Conservation (phyloP, 2,329 filamentous ascomycete genomes). For the Fusarium sp. region DNA sequence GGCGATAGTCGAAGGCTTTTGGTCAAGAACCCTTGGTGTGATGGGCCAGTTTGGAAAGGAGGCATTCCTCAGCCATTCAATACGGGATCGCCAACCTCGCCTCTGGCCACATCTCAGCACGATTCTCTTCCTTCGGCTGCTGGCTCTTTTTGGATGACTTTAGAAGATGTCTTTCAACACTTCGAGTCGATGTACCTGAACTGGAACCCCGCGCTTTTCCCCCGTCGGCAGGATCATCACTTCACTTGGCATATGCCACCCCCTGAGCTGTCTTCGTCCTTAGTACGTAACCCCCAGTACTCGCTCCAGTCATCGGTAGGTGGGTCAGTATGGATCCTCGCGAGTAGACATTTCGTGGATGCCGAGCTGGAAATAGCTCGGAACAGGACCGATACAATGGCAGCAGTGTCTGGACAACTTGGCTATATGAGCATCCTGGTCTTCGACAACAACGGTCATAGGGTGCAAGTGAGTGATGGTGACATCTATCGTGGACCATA, state of each 20-base stretch:
- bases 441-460: slow-evolving; percentile 77
- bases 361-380: slow-evolving; percentile 70
- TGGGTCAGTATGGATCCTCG: slow-evolving; percentile 83
- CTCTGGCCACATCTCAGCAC: slow-evolving; percentile 23
- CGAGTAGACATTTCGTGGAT: slow-evolving; percentile 87
- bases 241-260: slow-evolving; percentile 81
- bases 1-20: slow-evolving; percentile 76
- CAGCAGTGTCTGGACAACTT: slow-evolving; percentile 65
- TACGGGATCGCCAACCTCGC: background rate
- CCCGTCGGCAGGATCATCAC: slow-evolving; percentile 86
- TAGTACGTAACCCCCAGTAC: slow-evolving; percentile 79
- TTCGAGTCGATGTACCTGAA: slow-evolving; percentile 98
- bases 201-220: slow-evolving; percentile 92
- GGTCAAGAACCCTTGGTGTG: slow-evolving; percentile 96
- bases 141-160: slow-evolving; percentile 94
- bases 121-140: slow-evolving; percentile 51
- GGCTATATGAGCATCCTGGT: slow-evolving; percentile 92
- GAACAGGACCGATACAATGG: slow-evolving; percentile 56
- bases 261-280: slow-evolving; percentile 64
- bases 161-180: slow-evolving; percentile 88
- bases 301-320: slow-evolving; percentile 70
- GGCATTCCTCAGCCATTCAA: slow-evolving; percentile 10
- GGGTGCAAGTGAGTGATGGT: slow-evolving; percentile 80
- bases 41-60: slow-evolving; percentile 80
- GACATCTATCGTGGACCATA: slow-evolving; percentile 83